Evolutionary conservation across 2,329 filamentous ascomycete species (phyloP).

Genomic region (Aspergillus udagawae): DNA sequence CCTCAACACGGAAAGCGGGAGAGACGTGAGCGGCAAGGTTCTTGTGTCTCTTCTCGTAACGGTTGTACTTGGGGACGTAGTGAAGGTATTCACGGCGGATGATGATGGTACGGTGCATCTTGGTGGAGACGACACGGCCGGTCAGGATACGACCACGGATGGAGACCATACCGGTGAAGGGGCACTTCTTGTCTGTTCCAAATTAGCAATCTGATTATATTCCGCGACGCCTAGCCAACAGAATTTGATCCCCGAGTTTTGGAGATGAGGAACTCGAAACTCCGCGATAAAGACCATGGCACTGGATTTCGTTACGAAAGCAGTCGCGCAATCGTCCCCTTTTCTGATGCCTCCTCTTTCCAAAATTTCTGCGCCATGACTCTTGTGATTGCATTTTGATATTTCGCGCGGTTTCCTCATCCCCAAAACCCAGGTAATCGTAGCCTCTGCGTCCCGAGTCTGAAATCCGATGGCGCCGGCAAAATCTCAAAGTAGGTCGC

Average conservation of each 20-base stretch:
- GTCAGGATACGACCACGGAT: conserved; percentile 99
- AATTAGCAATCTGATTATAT: conserved; percentile 21
- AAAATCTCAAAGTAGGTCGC: conserved; percentile 27
- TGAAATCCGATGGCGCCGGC: conserved; percentile 15
- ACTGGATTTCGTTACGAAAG: not conserved
- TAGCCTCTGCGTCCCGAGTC: conserved; percentile 10
- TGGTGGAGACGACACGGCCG: conserved; percentile 98
- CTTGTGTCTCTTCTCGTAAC: conserved; percentile 99
- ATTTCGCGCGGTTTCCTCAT: conserved; percentile 11
- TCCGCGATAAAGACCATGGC: not conserved
- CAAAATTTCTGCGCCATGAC: not conserved
- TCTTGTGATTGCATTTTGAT: not conserved
- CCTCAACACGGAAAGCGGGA: conserved; percentile 99
- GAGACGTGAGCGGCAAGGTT: conserved; percentile 99
- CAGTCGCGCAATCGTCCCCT: not conserved
- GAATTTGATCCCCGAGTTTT: conserved; percentile 5
- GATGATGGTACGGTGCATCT: conserved; percentile 99
- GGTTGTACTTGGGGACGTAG: conserved; percentile 98
- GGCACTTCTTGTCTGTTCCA: conserved; percentile 96
- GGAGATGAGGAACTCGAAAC: conserved; percentile 11
- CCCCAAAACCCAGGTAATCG: conserved; percentile 11
- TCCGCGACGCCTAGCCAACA: not conserved
- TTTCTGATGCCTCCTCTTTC: not conserved
- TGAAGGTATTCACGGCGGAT: conserved; percentile 99
- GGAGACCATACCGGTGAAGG: conserved; percentile 97